A percentile compares a stretch with the other conserved stretches of the same genome.
phyloP scores from a whole-genome alignment of 2,329 filamentous ascomycete genomes.

The Cladosporium sp. region DNA sequence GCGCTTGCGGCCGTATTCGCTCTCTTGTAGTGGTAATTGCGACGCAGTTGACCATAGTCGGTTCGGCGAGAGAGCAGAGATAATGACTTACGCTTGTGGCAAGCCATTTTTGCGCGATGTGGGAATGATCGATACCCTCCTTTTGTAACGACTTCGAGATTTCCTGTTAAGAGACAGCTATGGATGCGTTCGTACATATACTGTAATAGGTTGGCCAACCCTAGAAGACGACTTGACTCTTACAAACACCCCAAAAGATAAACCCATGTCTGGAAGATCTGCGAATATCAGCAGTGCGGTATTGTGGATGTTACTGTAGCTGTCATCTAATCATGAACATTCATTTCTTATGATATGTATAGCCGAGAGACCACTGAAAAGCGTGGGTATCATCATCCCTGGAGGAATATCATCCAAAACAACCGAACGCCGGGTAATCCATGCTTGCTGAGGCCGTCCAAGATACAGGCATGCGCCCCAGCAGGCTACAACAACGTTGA shows the following conservation, averaged over 20 bases:
- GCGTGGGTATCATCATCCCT: conserved; percentile 5
- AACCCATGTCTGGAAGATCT: no score
- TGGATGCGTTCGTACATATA: not conserved
- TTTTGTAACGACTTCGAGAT: not conserved
- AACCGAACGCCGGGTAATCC: not conserved
- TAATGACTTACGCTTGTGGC: not conserved
- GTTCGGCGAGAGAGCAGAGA: not conserved
- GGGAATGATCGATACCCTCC: not conserved
- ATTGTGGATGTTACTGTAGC: not conserved
- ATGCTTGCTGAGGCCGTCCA: not conserved
- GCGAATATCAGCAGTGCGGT: no score
- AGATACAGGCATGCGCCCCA: not conserved
- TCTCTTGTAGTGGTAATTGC: not conserved
- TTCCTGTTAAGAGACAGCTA: not conserved
- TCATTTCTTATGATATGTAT: conserved; percentile 1
- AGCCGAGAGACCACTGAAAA: conserved; percentile 1
- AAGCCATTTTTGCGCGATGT: not conserved
- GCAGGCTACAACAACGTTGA: not conserved
- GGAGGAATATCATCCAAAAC: not conserved
- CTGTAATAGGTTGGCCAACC: not conserved
- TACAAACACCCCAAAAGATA: no score
- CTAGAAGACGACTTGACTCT: not conserved
- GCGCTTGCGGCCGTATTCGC: not conserved
- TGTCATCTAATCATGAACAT: not conserved
- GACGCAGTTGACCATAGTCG: not conserved